Conservation (phyloP, 345 rosid species). For the Brassica juncea region DNA sequence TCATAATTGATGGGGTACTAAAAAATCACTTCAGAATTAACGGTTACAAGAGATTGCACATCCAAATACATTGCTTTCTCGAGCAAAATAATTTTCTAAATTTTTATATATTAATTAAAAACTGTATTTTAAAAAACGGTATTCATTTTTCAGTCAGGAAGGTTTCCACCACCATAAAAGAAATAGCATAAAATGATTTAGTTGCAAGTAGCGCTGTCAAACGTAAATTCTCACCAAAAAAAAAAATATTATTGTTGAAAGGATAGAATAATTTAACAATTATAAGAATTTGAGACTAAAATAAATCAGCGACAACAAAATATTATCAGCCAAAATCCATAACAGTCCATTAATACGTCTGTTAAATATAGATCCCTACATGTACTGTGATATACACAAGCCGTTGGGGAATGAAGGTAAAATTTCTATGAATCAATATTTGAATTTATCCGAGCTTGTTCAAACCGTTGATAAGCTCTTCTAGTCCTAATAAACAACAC, state of each 20-base stretch:
- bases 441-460: slow-evolving; percentile 51
- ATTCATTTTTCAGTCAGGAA: too few relatives aligned
- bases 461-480: slow-evolving; percentile 76
- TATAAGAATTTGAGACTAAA: too few relatives aligned
- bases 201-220: neutral
- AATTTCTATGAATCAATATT: slow-evolving; percentile 19
- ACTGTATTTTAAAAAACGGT: too few relatives aligned
- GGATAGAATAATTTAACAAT: too few relatives aligned
- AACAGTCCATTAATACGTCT: slow-evolving; percentile 1
- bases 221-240: neutral
- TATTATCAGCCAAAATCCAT: slow-evolving; percentile 3
- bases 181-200: too few relatives aligned
- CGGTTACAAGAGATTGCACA: neutral
- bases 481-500: slow-evolving; percentile 80
- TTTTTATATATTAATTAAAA: too few relatives aligned
- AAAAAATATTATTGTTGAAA: too few relatives aligned
- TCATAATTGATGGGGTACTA: too few relatives aligned
- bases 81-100: neutral
- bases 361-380: slow-evolving; percentile 12
- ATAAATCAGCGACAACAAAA: too few relatives aligned
- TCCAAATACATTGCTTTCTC: neutral
- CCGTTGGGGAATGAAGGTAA: slow-evolving; percentile 1
- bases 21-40: neutral
- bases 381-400: slow-evolving; percentile 5
- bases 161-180: too few relatives aligned